Evolutionary conservation across 202 grass and related monocot genomes (phyloP).

Genomic region (Alloteropsis angusta): DNA sequence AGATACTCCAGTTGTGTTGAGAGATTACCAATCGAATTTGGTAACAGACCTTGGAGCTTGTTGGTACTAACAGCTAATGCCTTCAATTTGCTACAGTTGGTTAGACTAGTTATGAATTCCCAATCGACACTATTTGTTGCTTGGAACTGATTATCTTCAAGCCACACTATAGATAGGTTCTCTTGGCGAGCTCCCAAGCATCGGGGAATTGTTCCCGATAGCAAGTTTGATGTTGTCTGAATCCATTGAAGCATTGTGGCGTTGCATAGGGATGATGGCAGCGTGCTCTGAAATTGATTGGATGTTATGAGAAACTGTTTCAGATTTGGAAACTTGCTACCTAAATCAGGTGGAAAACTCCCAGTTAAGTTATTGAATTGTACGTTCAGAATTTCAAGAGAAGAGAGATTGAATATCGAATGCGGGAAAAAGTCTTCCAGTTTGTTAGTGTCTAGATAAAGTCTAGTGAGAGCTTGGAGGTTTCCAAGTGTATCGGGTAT

Average conservation of each 20-base stretch:
- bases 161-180: background rate
- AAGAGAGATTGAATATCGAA: background rate
- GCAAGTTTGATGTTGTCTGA: background rate
- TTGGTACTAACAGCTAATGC: background rate
- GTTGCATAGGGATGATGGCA: conserved; percentile 28
- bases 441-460: background rate
- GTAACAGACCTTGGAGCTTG: conserved; percentile 1
- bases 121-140: background rate
- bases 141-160: background rate
- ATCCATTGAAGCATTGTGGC: background rate
- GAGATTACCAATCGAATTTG: conserved; percentile 18
- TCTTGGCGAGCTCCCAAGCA: background rate
- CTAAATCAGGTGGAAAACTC: background rate
- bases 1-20: background rate
- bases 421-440: conserved; percentile 9
- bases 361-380: background rate
- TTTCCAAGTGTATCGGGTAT: conserved; percentile 25
- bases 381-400: background rate
- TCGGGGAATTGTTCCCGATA: conserved; percentile 15
- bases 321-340: conserved; percentile 2
- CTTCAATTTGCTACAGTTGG: background rate
- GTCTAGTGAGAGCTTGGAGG: background rate
- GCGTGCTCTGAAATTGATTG: conserved; percentile 13
- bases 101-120: conserved; percentile 5
- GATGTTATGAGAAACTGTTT: background rate